phyloP scores from a whole-genome alignment of 257 asterid genomes.

The Echium plantagineum region DNA sequence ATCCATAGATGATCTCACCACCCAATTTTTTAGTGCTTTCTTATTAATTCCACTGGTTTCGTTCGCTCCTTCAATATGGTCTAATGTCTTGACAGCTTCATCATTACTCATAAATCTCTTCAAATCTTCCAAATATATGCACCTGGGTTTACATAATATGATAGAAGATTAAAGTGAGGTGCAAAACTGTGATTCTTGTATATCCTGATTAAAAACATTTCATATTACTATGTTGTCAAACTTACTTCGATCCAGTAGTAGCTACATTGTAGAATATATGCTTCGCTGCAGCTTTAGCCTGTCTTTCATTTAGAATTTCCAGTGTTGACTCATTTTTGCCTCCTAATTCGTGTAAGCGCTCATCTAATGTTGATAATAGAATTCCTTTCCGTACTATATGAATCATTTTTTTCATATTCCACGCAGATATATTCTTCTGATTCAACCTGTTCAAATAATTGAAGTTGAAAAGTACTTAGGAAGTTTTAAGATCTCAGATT shows the following conservation, averaged over 20 bases:
- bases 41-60: too few species aligned
- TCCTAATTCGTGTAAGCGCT: constrained; percentile 41
- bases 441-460: constrained; percentile 41
- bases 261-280: constrained; percentile 77
- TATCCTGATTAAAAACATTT: not conserved
- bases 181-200: not conserved
- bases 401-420: constrained; percentile 90
- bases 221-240: constrained; percentile 6
- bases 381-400: constrained; percentile 56
- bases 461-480: too few species aligned
- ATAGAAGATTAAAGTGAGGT: not conserved
- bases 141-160: constrained; percentile 24
- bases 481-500: too few species aligned
- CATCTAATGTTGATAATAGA: constrained; percentile 55
- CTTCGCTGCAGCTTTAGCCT: constrained; percentile 74
- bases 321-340: constrained; percentile 54
- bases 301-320: constrained; percentile 59
- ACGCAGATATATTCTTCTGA: constrained; percentile 75
- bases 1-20: too few species aligned
- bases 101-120: constrained; percentile 80
- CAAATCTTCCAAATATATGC: constrained; percentile 53
- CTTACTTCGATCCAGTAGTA: constrained; percentile 55
- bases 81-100: constrained; percentile 56
- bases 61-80: constrained; percentile 49
- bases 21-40: too few species aligned